Percentiles rank a stretch among this genome's conserved stretches.
Evolutionary conservation across 2,329 filamentous ascomycete genomes (phyloP).

Genomic region (Ascochyta fabae): DNA sequence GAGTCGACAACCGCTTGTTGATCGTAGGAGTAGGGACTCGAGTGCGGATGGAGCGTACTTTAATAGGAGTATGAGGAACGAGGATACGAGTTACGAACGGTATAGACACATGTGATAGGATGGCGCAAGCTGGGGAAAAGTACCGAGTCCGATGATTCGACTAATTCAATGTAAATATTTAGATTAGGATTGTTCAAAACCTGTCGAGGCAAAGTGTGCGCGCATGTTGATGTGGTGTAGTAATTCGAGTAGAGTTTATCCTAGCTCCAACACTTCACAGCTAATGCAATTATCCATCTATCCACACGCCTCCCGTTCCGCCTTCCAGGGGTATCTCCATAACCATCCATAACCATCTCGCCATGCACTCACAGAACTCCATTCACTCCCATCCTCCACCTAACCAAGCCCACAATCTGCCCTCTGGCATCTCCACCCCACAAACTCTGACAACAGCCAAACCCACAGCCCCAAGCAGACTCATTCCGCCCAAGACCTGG

Average conservation of each 20-base stretch:
- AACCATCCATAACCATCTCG: neutral
- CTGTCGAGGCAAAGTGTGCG: too few relatives aligned
- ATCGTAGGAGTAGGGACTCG: slow-evolving; percentile 15
- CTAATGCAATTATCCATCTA: neutral
- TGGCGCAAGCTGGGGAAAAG: neutral
- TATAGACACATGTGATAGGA: slow-evolving; percentile 1
- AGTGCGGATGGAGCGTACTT: slow-evolving; percentile 14
- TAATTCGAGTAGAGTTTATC: neutral
- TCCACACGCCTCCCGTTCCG: neutral
- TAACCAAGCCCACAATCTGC: slow-evolving; percentile 38
- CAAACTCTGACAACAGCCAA: slow-evolving; percentile 53
- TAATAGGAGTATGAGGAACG: neutral
- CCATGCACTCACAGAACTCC: neutral
- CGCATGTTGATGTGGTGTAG: too few relatives aligned
- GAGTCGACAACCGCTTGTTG: slow-evolving; percentile 29
- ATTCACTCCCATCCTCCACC: slow-evolving; percentile 17
- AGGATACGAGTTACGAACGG: slow-evolving; percentile 8
- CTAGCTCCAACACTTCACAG: neutral
- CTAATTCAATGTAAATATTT: neutral
- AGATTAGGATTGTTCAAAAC: too few relatives aligned
- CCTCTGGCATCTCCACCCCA: slow-evolving; percentile 40
- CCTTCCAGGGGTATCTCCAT: neutral
- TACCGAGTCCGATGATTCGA: neutral
- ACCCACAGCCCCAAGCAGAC: slow-evolving; percentile 74
- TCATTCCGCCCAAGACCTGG: slow-evolving; percentile 75